phyloP scores from a whole-genome alignment of 768 basidiomycete genomes.

The Panellus pusillus region DNA sequence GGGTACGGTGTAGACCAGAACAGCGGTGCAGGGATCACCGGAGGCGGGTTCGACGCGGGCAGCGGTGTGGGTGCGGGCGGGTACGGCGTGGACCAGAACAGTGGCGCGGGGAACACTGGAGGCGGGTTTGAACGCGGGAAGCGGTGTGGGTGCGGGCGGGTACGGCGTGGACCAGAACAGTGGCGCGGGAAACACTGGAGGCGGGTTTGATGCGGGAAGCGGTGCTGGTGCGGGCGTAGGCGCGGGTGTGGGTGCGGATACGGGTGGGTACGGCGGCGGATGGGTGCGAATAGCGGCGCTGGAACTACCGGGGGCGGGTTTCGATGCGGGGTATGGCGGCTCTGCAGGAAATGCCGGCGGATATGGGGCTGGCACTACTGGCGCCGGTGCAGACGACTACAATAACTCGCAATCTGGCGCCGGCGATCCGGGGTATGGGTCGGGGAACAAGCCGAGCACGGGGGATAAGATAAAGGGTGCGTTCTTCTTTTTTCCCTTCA shows the following conservation, averaged over 20 bases:
- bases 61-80: not conserved
- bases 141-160: too few species aligned
- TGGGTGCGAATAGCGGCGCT: too few species aligned
- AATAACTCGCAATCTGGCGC: not conserved
- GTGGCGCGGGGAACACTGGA: too few species aligned
- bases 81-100: too few species aligned
- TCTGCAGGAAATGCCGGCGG: not conserved
- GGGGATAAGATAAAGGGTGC: slow-evolving; percentile 27
- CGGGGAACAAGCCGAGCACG: slow-evolving; percentile 13
- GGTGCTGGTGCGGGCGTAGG: too few species aligned
- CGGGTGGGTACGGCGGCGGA: too few species aligned
- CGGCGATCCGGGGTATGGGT: not conserved
- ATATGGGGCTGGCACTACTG: not conserved
- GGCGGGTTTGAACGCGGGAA: too few species aligned
- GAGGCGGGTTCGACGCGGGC: slow-evolving; percentile 1
- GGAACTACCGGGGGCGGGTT: too few species aligned
- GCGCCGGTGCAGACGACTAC: not conserved
- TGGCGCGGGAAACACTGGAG: not conserved
- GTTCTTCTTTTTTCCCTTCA: not conserved
- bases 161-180: not conserved
- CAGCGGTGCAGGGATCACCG: not conserved
- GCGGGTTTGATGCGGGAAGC: too few species aligned
- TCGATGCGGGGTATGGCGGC: not conserved
- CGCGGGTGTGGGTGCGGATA: too few species aligned
- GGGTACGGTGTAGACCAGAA: not conserved